These are phyloP conservation scores for Cornus suecica DNA, from an alignment of 148 eudicot genomes.

Conservation along the genomic window DNA sequence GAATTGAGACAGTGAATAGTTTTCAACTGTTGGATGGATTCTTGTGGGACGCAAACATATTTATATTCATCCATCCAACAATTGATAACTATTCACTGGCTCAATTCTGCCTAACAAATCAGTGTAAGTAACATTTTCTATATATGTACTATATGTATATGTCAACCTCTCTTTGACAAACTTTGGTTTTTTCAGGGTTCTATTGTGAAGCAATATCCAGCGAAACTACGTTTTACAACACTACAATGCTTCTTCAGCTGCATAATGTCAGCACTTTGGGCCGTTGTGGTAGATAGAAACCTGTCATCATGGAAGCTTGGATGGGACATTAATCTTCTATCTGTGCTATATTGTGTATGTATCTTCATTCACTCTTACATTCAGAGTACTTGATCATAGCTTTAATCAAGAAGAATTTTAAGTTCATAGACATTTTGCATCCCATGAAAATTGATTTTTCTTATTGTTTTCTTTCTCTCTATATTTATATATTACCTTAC, in stretches of 20 bases:
- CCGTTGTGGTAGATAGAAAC: slow-evolving; percentile 13
- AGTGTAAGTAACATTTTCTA: neutral
- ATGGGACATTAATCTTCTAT: slow-evolving; percentile 21
- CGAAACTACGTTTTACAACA: slow-evolving; percentile 13
- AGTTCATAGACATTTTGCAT: too few relatives aligned
- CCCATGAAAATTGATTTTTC: too few relatives aligned
- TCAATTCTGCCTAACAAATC: neutral
- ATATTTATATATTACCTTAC: too few relatives aligned
- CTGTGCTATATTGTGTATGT: slow-evolving; percentile 27
- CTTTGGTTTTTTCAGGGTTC: slow-evolving; percentile 6
- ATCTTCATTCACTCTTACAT: neutral
- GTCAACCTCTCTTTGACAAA: neutral
- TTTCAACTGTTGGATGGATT: too few relatives aligned
- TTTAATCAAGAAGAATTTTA: too few relatives aligned
- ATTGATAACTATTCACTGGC: neutral
- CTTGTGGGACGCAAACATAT: too few relatives aligned
- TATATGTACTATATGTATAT: neutral
- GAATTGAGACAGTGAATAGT: too few relatives aligned
- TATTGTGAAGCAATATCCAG: slow-evolving; percentile 18
- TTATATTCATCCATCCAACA: too few relatives aligned
- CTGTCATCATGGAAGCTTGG: slow-evolving; percentile 19
- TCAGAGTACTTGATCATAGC: too few relatives aligned
- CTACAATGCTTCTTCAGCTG: slow-evolving; percentile 23
- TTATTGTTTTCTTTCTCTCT: too few relatives aligned
- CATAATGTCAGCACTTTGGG: slow-evolving; percentile 9